Conservation (phyloP, 2,329 filamentous ascomycete species). For the Botrytis fabae region DNA sequence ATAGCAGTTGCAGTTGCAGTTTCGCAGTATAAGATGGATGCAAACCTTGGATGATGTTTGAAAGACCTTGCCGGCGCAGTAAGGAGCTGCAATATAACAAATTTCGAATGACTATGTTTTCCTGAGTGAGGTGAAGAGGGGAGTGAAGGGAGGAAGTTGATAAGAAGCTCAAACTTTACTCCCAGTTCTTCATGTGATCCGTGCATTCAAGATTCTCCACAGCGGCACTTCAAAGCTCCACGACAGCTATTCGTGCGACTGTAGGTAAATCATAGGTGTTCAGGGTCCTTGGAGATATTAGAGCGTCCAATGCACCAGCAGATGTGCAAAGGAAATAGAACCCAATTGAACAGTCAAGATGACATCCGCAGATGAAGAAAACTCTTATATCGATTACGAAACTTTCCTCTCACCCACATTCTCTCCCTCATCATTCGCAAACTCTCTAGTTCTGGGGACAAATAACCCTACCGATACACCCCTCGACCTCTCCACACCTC, state of each 20-base stretch:
- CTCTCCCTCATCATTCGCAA: slow-evolving; percentile 79
- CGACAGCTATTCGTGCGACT: slow-evolving; percentile 9
- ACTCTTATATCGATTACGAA: slow-evolving; percentile 95
- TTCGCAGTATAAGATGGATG: not conserved
- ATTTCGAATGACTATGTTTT: not conserved
- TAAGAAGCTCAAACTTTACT: not conserved
- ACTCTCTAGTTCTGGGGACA: slow-evolving; percentile 81
- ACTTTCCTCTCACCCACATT: slow-evolving; percentile 83
- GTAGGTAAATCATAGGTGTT: slow-evolving; percentile 9
- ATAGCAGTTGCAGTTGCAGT: not conserved
- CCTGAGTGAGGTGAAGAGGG: not conserved
- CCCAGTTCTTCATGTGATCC: slow-evolving; percentile 3
- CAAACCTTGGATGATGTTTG: not conserved
- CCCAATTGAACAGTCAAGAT: slow-evolving; percentile 26
- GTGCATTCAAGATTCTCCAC: slow-evolving; percentile 11
- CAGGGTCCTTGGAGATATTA: not conserved
- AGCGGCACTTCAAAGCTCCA: slow-evolving; percentile 12
- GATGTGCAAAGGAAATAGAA: not conserved
- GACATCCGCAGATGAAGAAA: slow-evolving; percentile 51
- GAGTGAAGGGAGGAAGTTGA: not conserved
- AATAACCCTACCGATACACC: slow-evolving; percentile 90
- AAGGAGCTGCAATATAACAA: not conserved
- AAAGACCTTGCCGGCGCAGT: not conserved
- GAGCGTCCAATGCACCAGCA: not conserved
- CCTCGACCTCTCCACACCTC: slow-evolving; percentile 88